Conservation (phyloP, 495 filamentous ascomycete genomes). For the Trichoderma erinaceum region DNA sequence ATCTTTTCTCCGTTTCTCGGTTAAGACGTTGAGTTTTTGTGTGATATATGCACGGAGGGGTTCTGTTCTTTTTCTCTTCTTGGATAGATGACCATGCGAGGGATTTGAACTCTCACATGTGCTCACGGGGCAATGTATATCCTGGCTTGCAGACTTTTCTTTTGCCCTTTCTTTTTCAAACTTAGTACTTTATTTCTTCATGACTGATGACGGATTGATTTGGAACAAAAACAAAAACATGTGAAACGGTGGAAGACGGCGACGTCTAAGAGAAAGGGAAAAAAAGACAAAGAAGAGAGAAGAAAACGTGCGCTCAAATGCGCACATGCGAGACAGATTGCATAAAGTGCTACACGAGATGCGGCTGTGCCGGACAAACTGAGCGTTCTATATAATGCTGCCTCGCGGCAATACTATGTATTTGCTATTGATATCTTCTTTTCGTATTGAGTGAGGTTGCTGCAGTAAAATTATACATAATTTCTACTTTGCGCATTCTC, state of each 20-base stretch:
- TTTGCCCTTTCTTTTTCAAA: constrained; percentile 17
- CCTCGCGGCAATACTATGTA: constrained; percentile 36
- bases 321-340: not conserved
- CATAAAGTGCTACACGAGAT: too few relatives aligned
- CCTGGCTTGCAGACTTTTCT: constrained; percentile 11
- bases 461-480: constrained; percentile 18
- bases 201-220: constrained; percentile 8
- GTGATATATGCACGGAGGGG: not conserved
- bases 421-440: constrained; percentile 20
- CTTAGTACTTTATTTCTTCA: constrained; percentile 12
- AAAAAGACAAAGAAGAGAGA: constrained; percentile 17
- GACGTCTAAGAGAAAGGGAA: constrained; percentile 2
- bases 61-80: not conserved
- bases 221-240: not conserved
- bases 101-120: not conserved
- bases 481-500: not conserved
- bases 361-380: constrained; percentile 26
- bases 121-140: constrained; percentile 2
- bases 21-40: not conserved
- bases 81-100: not conserved
- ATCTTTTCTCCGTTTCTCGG: not conserved
- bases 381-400: constrained; percentile 30
- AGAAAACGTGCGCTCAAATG: constrained; percentile 21
- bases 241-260: not conserved
- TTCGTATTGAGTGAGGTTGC: constrained; percentile 2